Percentiles rank a stretch among this genome's conserved stretches.
phyloP scores from a whole-genome alignment of 805 yeast species.

The Kregervanrija delftensis region DNA sequence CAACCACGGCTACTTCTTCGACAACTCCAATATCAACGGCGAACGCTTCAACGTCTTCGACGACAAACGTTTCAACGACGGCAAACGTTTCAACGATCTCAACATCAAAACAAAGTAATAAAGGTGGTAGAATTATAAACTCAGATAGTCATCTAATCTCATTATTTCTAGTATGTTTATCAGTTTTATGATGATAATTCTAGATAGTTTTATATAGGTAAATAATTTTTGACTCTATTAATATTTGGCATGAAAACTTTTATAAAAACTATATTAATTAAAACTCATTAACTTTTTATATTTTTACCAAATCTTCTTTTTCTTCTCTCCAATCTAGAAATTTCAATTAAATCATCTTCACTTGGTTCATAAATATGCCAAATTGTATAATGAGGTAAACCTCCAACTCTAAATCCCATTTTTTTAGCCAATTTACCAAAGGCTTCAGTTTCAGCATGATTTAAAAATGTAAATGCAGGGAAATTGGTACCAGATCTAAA shows the following conservation, averaged over 20 bases:
- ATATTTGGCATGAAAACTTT: too few relatives aligned
- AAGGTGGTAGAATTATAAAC: too few relatives aligned
- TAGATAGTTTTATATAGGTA: too few relatives aligned
- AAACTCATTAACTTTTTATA: background rate
- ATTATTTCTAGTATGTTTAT: too few relatives aligned
- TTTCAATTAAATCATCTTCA: conserved; percentile 70
- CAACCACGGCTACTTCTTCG: conserved; percentile 1
- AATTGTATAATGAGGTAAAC: conserved; percentile 80
- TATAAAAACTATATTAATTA: too few relatives aligned
- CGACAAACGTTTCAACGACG: background rate
- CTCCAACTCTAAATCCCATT: conserved; percentile 81
- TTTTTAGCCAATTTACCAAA: conserved; percentile 74
- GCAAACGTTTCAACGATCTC: too few relatives aligned
- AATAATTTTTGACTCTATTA: too few relatives aligned
- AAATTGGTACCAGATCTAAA: conserved; percentile 77
- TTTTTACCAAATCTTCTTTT: conserved; percentile 34
- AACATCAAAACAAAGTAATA: too few relatives aligned
- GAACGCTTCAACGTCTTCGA: background rate
- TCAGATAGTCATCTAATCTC: too few relatives aligned
- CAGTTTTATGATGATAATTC: too few relatives aligned
- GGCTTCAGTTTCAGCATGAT: conserved; percentile 86
- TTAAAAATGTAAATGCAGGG: conserved; percentile 77
- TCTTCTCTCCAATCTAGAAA: conserved; percentile 61
- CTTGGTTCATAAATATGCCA: conserved; percentile 92
- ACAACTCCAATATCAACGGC: conserved; percentile 1